A percentile compares a stretch with the other conserved stretches of the same genome.
Evolutionary conservation across 306 rosid species (phyloP).

Genomic region (Rosa chinensis): DNA sequence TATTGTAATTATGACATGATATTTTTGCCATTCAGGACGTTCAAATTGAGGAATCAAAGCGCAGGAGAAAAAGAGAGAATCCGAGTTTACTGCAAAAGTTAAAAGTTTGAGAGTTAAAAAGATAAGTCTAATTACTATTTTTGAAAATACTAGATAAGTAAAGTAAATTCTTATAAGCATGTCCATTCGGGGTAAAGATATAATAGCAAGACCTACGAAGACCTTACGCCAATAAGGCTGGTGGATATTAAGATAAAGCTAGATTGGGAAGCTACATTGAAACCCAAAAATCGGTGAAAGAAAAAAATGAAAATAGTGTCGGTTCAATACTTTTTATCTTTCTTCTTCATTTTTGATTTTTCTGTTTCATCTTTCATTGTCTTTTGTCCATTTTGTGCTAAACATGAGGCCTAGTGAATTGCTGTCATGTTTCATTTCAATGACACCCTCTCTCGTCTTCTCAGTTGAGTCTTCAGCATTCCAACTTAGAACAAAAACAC

Average conservation of each 20-base stretch:
- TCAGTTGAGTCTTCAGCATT: constrained; percentile 5
- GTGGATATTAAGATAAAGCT: too few species aligned
- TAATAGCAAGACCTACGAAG: too few species aligned
- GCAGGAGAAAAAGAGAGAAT: not conserved
- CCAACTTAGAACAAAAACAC: constrained; percentile 27
- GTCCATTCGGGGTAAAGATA: too few species aligned
- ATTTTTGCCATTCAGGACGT: not conserved
- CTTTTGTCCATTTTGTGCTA: not conserved
- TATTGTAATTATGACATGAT: constrained; percentile 5
- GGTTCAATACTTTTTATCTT: not conserved
- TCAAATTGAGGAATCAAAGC: not conserved
- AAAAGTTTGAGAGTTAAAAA: not conserved
- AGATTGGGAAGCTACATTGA: too few species aligned
- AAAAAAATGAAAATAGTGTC: not conserved
- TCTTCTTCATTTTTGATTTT: not conserved
- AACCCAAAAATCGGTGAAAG: not conserved
- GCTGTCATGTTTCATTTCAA: constrained; percentile 26
- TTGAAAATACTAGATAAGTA: not conserved
- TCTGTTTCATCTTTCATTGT: not conserved
- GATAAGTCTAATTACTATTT: not conserved
- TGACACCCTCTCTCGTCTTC: constrained; percentile 19
- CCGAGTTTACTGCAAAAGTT: not conserved
- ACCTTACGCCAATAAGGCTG: too few species aligned
- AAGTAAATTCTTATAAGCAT: too few species aligned
- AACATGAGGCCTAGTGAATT: constrained; percentile 20